Base-by-base conservation (phyloP, 2,329 filamentous ascomycete species). In the Metarhizium brunneum region DNA sequence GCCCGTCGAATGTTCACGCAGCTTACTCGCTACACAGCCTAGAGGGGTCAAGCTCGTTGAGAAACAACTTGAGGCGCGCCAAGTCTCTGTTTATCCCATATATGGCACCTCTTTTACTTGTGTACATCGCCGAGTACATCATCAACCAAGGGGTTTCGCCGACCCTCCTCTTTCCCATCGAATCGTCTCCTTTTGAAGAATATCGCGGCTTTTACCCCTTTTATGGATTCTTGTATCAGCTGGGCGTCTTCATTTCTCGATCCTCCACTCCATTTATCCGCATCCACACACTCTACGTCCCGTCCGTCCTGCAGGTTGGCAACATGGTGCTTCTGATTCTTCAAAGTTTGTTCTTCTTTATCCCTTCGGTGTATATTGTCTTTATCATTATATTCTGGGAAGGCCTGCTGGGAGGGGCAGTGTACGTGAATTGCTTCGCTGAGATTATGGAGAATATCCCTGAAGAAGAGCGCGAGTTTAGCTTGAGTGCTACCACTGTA, bases 401-500 rank as follows among this genome's bases (percentile, higher is more conserved):
- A 69, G 94, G 94, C 0, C 70, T 97, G 13, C 76, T 99, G 0
- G 94, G 94, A 0, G 94, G 94, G 0, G 78, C 90, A 3, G 94
- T 97, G 0, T 99, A 99, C 64, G 92, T 97, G 57, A 95, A 92
- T 65, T 96, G 92, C 0, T 99, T 97, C 70, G 90, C 92, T 0
- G 89, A 95, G 67, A 96, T 99, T 59, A 87, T 90, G 68, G 90
- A 96, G 64, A 84, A 85, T 6, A 85, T 96, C 1, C 83, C 85
- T 0, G 75, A 79, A 4, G 81, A 84, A 36, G 91, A 96, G 54
- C 81, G 92, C 6, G 94, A 99, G 71, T 97, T 97, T 66, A 95
- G 90, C 57, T 74, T 99, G 1, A 85, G 89, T 0, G 92, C 92
- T 0, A 94, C 91, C 2, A 95, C 87, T 30, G 92, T 96, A 45